Conservation (phyloP, 352 stramenopile genomes). For the Phytopythium boreale region DNA sequence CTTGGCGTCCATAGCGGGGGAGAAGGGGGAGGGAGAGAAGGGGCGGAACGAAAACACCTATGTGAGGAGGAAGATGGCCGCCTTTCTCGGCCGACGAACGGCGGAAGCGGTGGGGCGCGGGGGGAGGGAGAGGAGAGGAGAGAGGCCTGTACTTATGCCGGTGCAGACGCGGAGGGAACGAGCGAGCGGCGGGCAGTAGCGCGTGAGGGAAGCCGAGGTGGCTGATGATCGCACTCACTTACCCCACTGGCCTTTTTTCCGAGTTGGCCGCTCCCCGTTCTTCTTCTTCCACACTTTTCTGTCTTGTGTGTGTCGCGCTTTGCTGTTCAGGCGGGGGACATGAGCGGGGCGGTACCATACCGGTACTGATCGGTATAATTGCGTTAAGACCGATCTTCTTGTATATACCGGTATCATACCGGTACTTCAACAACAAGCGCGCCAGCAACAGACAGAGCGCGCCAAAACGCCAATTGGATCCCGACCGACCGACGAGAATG, state of each 20-base stretch:
- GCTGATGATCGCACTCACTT: neutral
- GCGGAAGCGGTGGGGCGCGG: neutral
- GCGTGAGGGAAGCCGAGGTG: neutral
- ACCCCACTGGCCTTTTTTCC: conserved; percentile 33
- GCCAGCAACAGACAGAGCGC: no score
- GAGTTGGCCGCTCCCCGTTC: neutral
- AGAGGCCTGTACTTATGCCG: neutral
- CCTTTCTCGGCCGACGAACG: neutral
- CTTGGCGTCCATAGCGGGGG: conserved; percentile 39
- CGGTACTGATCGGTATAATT: neutral
- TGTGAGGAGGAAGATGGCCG: neutral
- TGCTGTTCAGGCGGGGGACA: neutral
- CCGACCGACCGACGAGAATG: conserved; percentile 13
- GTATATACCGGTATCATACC: neutral
- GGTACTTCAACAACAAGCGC: neutral
- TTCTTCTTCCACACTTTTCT: conserved; percentile 4
- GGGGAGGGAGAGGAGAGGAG: neutral
- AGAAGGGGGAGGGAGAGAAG: neutral
- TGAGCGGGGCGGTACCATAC: neutral
- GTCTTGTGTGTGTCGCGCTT: neutral
- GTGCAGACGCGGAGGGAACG: neutral
- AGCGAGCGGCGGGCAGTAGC: neutral
- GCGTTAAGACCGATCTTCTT: neutral
- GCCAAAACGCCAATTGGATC: neutral
- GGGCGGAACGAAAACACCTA: neutral